phyloP scores from a whole-genome alignment of 306 rosid genomes.

The Cicer yamashitae region DNA sequence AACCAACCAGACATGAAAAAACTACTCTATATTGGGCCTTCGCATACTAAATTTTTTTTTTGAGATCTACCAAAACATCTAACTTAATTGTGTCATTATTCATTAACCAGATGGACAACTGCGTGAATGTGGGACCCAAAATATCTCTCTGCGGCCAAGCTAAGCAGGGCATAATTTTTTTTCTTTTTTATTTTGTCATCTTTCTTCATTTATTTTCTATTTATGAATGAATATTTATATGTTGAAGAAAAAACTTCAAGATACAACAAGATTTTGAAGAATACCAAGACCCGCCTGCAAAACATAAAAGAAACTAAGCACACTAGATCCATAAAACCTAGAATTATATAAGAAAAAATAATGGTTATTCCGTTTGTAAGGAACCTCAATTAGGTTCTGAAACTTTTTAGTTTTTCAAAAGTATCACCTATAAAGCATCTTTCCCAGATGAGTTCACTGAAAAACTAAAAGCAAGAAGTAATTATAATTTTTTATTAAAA shows the following conservation, averaged over 20 bases:
- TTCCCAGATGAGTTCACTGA: constrained; percentile 21
- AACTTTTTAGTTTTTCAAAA: constrained; percentile 27
- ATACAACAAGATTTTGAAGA: constrained; percentile 35
- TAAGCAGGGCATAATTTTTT: not conserved
- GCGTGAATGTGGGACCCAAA: constrained; percentile 24
- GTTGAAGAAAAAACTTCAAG: constrained; percentile 30
- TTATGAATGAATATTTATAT: constrained; percentile 28
- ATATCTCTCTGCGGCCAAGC: constrained; percentile 1
- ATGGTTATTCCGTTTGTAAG: constrained; percentile 32
- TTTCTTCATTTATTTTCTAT: constrained; percentile 12
- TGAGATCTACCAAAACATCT: constrained; percentile 19
- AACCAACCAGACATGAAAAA: constrained; percentile 14
- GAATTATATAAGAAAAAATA: constrained; percentile 36
- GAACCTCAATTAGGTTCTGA: constrained; percentile 40
- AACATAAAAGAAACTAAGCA: constrained; percentile 34
- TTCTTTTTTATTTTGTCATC: not conserved
- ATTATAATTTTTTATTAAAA: constrained; percentile 30
- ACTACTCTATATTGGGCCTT: constrained; percentile 14
- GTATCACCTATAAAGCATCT: constrained; percentile 30
- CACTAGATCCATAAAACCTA: constrained; percentile 31
- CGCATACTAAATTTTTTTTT: constrained; percentile 18
- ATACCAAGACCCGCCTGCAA: constrained; percentile 44
- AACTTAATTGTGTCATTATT: constrained; percentile 24
- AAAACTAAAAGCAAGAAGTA: constrained; percentile 7
- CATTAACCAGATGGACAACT: constrained; percentile 30